These are phyloP conservation scores for Claviceps maximensis DNA, from an alignment of 2,329 filamentous ascomycete species.

Conservation along the genomic window DNA sequence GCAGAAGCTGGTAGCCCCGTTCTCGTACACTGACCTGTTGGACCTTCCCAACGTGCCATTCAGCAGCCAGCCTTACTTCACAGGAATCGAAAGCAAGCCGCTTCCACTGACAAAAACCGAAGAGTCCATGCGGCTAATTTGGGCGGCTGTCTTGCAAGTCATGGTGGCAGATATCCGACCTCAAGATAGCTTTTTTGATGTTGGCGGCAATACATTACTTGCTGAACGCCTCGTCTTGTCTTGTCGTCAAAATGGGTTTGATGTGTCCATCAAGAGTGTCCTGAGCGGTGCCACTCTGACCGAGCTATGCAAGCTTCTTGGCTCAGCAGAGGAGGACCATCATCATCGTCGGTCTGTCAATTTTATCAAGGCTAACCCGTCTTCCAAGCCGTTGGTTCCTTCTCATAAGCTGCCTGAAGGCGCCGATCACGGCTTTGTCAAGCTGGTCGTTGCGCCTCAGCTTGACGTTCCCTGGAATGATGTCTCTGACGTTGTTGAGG, in stretches of 20 bases:
- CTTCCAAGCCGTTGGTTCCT: conserved; percentile 3
- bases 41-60: conserved; percentile 20
- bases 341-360: not conserved
- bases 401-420: conserved; percentile 6
- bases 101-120: conserved; percentile 34
- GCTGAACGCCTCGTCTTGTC: conserved; percentile 30
- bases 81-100: conserved; percentile 28
- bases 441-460: conserved; percentile 27
- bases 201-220: conserved; percentile 33
- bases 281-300: conserved; percentile 28
- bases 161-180: conserved; percentile 27
- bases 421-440: conserved; percentile 23
- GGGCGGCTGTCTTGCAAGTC: conserved; percentile 30
- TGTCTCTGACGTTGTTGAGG: conserved; percentile 35
- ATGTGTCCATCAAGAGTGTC: conserved; percentile 29
- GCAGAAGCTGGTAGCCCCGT: conserved; percentile 28
- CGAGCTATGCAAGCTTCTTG: conserved; percentile 28
- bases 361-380: not conserved
- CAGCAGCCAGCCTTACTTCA: conserved; percentile 20
- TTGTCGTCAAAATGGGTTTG: conserved; percentile 29
- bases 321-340: conserved; percentile 5
- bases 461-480: conserved; percentile 27
- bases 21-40: conserved; percentile 30
- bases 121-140: conserved; percentile 33
- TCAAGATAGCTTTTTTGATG: conserved; percentile 30